Evolutionary conservation across 495 filamentous ascomycete species (phyloP).

Genomic region (Penicillium cataractarum): DNA sequence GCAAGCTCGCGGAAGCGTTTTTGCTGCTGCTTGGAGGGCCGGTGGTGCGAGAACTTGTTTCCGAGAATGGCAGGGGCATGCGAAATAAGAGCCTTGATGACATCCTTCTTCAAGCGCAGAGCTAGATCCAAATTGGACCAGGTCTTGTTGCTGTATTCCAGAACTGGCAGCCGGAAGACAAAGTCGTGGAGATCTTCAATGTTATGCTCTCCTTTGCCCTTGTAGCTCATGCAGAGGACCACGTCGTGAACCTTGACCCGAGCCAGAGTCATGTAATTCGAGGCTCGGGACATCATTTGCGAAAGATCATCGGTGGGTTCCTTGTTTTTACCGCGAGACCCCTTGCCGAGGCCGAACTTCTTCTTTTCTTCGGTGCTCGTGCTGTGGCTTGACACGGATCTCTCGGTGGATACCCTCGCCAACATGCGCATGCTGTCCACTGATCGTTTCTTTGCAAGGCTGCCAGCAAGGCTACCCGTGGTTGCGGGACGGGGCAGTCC

Average conservation of each 20-base stretch:
- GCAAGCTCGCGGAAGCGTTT: conserved; percentile 81
- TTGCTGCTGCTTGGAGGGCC: conserved; percentile 75
- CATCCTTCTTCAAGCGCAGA: conserved; percentile 86
- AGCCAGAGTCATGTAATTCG: conserved; percentile 95
- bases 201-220: conserved; percentile 93
- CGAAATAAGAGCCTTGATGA: conserved; percentile 90
- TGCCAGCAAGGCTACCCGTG: conserved; percentile 35
- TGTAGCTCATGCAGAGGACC: conserved; percentile 94
- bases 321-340: conserved; percentile 52
- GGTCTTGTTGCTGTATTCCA: conserved; percentile 97
- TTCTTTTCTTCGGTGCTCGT: conserved; percentile 59
- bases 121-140: conserved; percentile 98
- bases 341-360: conserved; percentile 57
- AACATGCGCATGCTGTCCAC: conserved; percentile 64
- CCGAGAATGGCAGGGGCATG: conserved; percentile 96
- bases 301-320: conserved; percentile 86
- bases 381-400: conserved; percentile 50
- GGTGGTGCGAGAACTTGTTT: conserved; percentile 92
- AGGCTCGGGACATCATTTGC: conserved; percentile 95
- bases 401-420: conserved; percentile 51
- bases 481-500: conserved; percentile 35
- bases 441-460: conserved; percentile 63
- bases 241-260: conserved; percentile 95
- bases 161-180: conserved; percentile 90
- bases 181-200: conserved; percentile 96